These are phyloP conservation scores for Podila epicladia DNA, from an alignment of 192 early-diverging fungal genomes.

Conservation along the genomic window DNA sequence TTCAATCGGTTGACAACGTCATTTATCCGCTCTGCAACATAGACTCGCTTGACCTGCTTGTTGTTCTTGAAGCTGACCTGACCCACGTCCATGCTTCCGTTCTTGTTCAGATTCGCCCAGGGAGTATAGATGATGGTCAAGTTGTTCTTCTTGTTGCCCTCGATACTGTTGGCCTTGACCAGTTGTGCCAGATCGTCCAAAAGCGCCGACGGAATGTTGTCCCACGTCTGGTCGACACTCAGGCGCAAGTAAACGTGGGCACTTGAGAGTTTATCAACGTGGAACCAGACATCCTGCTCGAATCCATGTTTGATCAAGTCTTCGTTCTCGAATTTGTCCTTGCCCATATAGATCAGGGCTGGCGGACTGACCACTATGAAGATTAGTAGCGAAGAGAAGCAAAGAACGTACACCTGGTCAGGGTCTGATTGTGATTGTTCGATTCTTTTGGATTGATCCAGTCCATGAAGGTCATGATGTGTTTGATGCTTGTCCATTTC, in stretches of 20 bases:
- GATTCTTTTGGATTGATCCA: background rate
- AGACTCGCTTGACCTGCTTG: slow-evolving; percentile 75
- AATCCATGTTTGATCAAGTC: slow-evolving; percentile 96
- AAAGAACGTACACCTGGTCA: background rate
- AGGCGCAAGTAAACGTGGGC: slow-evolving; percentile 98
- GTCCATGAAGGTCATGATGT: background rate
- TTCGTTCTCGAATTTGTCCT: slow-evolving; percentile 98
- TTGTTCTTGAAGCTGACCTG: slow-evolving; percentile 93
- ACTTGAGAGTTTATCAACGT: slow-evolving; percentile 96
- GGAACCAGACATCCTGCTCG: slow-evolving; percentile 97
- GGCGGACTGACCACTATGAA: slow-evolving; percentile 70
- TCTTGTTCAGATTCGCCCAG: slow-evolving; percentile 91
- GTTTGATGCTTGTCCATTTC: background rate
- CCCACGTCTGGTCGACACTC: slow-evolving; percentile 76
- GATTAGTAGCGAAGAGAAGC: background rate
- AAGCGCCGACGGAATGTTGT: slow-evolving; percentile 75
- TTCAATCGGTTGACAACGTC: slow-evolving; percentile 92
- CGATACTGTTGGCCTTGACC: slow-evolving; percentile 97
- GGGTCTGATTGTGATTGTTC: background rate
- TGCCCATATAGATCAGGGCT: slow-evolving; percentile 95
- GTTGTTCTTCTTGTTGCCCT: slow-evolving; percentile 96
- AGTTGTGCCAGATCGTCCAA: slow-evolving; percentile 92
- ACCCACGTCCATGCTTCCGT: slow-evolving; percentile 93
- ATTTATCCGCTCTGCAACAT: slow-evolving; percentile 81
- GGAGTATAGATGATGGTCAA: slow-evolving; percentile 94